Percentiles rank a stretch among this genome's conserved stretches.
phyloP scores from a whole-genome alignment of 441 rosid genomes.

The Breynia disticha region DNA sequence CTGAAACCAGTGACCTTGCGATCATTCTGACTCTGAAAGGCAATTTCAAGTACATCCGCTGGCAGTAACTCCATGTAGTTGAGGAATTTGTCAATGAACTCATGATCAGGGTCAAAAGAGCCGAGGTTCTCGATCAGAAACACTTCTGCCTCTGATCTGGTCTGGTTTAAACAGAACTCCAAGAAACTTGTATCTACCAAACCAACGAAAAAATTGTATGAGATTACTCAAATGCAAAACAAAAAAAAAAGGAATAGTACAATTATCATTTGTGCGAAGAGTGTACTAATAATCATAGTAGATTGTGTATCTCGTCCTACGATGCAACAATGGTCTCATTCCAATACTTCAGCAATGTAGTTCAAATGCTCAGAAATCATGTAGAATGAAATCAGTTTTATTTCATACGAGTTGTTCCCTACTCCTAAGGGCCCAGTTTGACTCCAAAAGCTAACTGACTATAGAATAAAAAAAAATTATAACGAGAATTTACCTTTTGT shows the following conservation, averaged over 20 bases:
- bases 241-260: not conserved
- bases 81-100: constrained; percentile 87
- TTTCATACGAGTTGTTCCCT: too few species aligned
- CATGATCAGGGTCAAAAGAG: constrained; percentile 60
- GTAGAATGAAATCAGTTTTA: too few species aligned
- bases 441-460: too few species aligned
- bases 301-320: too few species aligned
- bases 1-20: constrained; percentile 29
- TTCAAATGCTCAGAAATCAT: too few species aligned
- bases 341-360: not conserved
- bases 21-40: constrained; percentile 49
- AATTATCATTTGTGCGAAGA: too few species aligned
- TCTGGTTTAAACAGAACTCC: constrained; percentile 88
- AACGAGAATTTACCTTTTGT: constrained; percentile 48
- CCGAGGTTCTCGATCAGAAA: constrained; percentile 80
- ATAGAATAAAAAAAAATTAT: constrained; percentile 1
- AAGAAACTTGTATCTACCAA: constrained; percentile 74
- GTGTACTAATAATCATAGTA: too few species aligned
- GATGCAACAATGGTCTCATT: not conserved
- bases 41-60: constrained; percentile 59
- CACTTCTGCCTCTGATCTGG: constrained; percentile 87
- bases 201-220: not conserved
- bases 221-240: not conserved
- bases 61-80: constrained; percentile 72
- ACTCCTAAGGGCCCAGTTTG: too few species aligned